Evolutionary conservation across 306 rosid species (phyloP).

Genomic region (Potentilla sterilis): DNA sequence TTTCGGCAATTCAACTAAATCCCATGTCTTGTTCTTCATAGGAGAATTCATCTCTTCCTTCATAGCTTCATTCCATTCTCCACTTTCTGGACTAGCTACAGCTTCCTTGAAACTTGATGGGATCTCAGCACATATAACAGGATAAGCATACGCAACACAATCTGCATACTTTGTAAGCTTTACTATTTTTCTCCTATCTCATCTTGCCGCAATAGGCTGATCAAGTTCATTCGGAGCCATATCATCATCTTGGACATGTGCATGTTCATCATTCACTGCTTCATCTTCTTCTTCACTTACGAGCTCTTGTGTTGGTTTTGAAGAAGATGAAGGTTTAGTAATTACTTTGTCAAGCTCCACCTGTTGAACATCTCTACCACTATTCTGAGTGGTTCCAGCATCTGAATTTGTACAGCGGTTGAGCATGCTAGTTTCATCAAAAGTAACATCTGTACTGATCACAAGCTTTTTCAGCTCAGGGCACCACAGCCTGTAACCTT

Average conservation of each 20-base stretch:
- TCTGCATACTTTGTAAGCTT: background rate
- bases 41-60: background rate
- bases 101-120: background rate
- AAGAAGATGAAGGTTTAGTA: background rate
- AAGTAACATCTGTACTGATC: background rate
- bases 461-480: background rate
- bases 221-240: background rate
- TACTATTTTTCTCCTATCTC: background rate
- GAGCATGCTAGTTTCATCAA: background rate
- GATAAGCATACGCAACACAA: background rate
- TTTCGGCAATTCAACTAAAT: background rate
- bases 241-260: no score
- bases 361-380: background rate
- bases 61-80: background rate
- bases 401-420: background rate
- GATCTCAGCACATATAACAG: background rate
- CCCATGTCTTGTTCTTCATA: background rate
- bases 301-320: no score
- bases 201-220: background rate
- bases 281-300: background rate
- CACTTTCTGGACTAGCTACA: background rate
- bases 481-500: background rate
- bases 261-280: background rate
- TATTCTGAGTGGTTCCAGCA: accelerated
- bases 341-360: background rate